These are phyloP conservation scores for Amanita subjunquillea DNA, from an alignment of 768 basidiomycete species.

Conservation along the genomic window DNA sequence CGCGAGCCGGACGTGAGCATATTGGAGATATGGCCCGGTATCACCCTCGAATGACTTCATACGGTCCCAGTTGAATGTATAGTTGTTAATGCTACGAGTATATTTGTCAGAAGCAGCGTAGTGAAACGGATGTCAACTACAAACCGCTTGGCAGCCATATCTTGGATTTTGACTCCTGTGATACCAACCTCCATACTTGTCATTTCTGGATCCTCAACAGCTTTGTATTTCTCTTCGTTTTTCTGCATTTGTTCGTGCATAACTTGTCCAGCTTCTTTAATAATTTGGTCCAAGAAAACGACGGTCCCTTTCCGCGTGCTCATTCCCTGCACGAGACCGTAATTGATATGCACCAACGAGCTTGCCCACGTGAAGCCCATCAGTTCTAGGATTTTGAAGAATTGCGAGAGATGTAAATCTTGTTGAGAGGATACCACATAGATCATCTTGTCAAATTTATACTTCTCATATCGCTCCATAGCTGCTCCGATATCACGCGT, in stretches of 20 bases:
- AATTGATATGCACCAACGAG: conserved; percentile 80
- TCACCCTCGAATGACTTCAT: conserved; percentile 97
- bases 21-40: conserved; percentile 93
- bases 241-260: conserved; percentile 98
- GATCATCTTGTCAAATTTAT: conserved; percentile 83
- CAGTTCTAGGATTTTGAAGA: conserved; percentile 87
- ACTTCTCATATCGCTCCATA: conserved; percentile 84
- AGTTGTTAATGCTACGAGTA: conserved; percentile 79
- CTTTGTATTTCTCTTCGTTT: conserved; percentile 87
- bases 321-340: conserved; percentile 91
- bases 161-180: conserved; percentile 95
- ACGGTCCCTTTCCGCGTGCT: conserved; percentile 89
- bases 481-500: conserved; percentile 95
- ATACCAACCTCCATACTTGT: conserved; percentile 82
- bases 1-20: conserved; percentile 87
- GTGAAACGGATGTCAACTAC: conserved; percentile 12
- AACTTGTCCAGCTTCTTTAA: conserved; percentile 73
- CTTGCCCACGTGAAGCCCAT: conserved; percentile 88
- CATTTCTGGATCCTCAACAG: conserved; percentile 78
- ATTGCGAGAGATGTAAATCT: conserved; percentile 79
- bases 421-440: conserved; percentile 87
- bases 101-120: neutral
- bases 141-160: conserved; percentile 89
- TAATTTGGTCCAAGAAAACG: conserved; percentile 90
- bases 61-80: conserved; percentile 88